phyloP scores from a whole-genome alignment of 192 early-diverging fungal genomes.

The Diversispora epigaea region DNA sequence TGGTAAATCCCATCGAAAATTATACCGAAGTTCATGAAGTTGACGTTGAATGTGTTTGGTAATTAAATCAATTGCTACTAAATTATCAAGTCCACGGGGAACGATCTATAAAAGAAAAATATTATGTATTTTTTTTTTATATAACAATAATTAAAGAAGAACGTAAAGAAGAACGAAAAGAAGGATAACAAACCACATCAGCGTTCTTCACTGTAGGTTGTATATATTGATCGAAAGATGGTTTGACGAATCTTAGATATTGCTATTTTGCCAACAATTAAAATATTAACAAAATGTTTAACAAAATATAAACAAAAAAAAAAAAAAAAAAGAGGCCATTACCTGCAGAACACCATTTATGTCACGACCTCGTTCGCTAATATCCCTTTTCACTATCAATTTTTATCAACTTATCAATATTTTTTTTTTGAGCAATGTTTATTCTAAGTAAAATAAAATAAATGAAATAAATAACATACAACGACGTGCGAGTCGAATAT shows the following conservation, averaged over 20 bases:
- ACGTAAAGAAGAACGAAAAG: not conserved
- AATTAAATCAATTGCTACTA: slow-evolving; percentile 87
- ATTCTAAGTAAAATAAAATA: not conserved
- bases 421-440: not conserved
- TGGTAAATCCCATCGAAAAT: slow-evolving; percentile 57
- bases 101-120: slow-evolving; percentile 64
- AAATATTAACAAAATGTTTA: not conserved
- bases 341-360: slow-evolving; percentile 77
- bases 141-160: not conserved
- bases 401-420: not conserved
- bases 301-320: not conserved
- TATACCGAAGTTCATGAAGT: slow-evolving; percentile 67
- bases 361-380: slow-evolving; percentile 86
- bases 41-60: slow-evolving; percentile 86
- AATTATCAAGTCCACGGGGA: slow-evolving; percentile 87
- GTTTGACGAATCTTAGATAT: slow-evolving; percentile 93
- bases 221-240: slow-evolving; percentile 88
- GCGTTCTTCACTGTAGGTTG: slow-evolving; percentile 91
- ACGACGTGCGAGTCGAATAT: slow-evolving; percentile 85
- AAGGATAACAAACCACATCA: slow-evolving; percentile 64
- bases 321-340: slow-evolving; percentile 6
- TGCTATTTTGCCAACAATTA: slow-evolving; percentile 47
- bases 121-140: not conserved
- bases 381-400: slow-evolving; percentile 80
- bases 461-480: slow-evolving; percentile 45